phyloP scores from a whole-genome alignment of 1,139 yeast species.

The Kazachstania sp. region DNA sequence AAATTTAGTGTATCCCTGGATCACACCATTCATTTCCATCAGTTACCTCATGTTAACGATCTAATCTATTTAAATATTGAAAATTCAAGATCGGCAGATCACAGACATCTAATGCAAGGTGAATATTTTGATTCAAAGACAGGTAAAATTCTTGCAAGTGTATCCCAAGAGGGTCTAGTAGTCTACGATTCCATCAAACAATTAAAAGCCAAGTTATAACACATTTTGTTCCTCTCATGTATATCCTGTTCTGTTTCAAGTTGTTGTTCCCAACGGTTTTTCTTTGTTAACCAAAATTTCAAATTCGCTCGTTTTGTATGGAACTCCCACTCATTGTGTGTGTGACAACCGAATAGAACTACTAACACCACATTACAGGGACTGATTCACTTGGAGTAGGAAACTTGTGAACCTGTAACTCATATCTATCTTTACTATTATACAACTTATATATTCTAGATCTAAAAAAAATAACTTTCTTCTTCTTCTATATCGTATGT shows the following conservation, averaged over 20 bases:
- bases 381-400: too few relatives aligned
- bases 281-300: too few relatives aligned
- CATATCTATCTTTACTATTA: too few relatives aligned
- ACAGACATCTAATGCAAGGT: slow-evolving; percentile 51
- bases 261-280: too few relatives aligned
- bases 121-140: slow-evolving; percentile 43
- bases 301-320: too few relatives aligned
- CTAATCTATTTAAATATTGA: slow-evolving; percentile 48
- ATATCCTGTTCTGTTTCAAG: too few relatives aligned
- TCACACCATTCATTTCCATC: slow-evolving; percentile 62
- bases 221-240: too few relatives aligned
- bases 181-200: slow-evolving; percentile 19
- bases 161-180: slow-evolving; percentile 59
- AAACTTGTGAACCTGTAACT: too few relatives aligned
- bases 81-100: slow-evolving; percentile 45
- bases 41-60: slow-evolving; percentile 41
- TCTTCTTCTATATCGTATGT: background rate
- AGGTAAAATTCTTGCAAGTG: slow-evolving; percentile 52
- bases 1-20: slow-evolving; percentile 54
- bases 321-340: too few relatives aligned
- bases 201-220: slow-evolving; percentile 16
- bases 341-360: too few relatives aligned
- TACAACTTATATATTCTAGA: too few relatives aligned
- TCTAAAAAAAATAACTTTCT: too few relatives aligned
- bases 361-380: background rate